phyloP scores from a whole-genome alignment of 2,329 filamentous ascomycete species.

The Fusarium phyllophilum region DNA sequence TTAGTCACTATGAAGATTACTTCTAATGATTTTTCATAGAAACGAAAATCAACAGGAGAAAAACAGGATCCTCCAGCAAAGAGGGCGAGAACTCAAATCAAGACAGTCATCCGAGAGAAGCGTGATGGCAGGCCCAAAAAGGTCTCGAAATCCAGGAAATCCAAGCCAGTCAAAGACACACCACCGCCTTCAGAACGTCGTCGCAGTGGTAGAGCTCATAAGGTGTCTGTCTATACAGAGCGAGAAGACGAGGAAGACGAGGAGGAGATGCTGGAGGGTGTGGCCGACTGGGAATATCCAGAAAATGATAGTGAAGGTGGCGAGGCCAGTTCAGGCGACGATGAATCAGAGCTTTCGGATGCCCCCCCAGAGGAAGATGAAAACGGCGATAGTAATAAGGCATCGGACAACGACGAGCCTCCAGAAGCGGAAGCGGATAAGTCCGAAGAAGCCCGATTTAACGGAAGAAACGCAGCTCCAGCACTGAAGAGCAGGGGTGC shows the following conservation, averaged over 20 bases:
- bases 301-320: slow-evolving; percentile 38
- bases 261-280: slow-evolving; percentile 69
- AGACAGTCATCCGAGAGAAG: slow-evolving; percentile 52
- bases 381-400: slow-evolving; percentile 18
- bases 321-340: slow-evolving; percentile 24
- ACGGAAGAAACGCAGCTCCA: slow-evolving; percentile 36
- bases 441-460: slow-evolving; percentile 38
- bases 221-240: slow-evolving; percentile 63
- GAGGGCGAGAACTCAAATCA: slow-evolving; percentile 51
- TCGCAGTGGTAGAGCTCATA: slow-evolving; percentile 64
- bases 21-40: slow-evolving; percentile 55
- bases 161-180: slow-evolving; percentile 43
- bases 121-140: slow-evolving; percentile 48
- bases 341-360: slow-evolving; percentile 40
- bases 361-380: slow-evolving; percentile 26
- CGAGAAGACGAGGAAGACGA: slow-evolving; percentile 68
- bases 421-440: slow-evolving; percentile 34
- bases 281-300: slow-evolving; percentile 67
- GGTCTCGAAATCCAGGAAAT: slow-evolving; percentile 48
- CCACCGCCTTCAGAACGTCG: slow-evolving; percentile 60
- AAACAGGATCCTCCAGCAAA: slow-evolving; percentile 56
- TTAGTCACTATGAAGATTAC: neutral
- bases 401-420: slow-evolving; percentile 24
- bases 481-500: slow-evolving; percentile 38
- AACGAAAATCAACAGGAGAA: slow-evolving; percentile 66